Evolutionary conservation across 805 yeast species (phyloP).

Genomic region (Kluyveromyces siamensis): DNA sequence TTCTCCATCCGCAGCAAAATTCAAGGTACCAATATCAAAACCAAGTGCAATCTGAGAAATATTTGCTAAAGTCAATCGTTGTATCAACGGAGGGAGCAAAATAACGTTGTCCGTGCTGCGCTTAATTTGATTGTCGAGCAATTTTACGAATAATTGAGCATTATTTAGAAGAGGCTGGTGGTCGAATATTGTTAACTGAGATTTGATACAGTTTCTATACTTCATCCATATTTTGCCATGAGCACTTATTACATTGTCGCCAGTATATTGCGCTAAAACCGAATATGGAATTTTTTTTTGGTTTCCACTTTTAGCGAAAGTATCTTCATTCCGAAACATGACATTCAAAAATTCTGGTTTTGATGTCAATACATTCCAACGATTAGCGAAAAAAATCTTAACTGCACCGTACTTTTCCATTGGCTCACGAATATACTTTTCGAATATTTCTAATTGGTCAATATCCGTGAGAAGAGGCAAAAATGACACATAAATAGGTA

Average conservation of each 20-base stretch:
- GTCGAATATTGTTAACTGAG: slow-evolving; percentile 43
- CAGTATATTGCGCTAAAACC: slow-evolving; percentile 45
- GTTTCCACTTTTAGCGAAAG: slow-evolving; percentile 52
- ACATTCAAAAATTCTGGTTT: slow-evolving; percentile 39
- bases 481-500: slow-evolving; percentile 52
- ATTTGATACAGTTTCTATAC: slow-evolving; percentile 38
- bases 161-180: slow-evolving; percentile 32
- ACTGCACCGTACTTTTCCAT: slow-evolving; percentile 49
- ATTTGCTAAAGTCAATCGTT: slow-evolving; percentile 39
- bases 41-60: slow-evolving; percentile 44
- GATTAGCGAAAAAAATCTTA: slow-evolving; percentile 48
- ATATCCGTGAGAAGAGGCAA: slow-evolving; percentile 34
- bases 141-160: slow-evolving; percentile 26
- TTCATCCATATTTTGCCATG: slow-evolving; percentile 44
- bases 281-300: slow-evolving; percentile 49
- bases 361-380: slow-evolving; percentile 50
- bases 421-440: slow-evolving; percentile 34
- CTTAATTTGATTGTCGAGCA: slow-evolving; percentile 14
- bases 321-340: slow-evolving; percentile 39
- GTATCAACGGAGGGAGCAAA: slow-evolving; percentile 34
- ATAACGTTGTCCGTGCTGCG: slow-evolving; percentile 6
- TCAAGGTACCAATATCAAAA: slow-evolving; percentile 35
- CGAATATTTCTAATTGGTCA: slow-evolving; percentile 42
- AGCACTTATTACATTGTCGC: slow-evolving; percentile 53
- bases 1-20: slow-evolving; percentile 18